These are phyloP conservation scores for Mucor ambiguus DNA, from an alignment of 371 early-diverging fungal species.

Conservation along the genomic window DNA sequence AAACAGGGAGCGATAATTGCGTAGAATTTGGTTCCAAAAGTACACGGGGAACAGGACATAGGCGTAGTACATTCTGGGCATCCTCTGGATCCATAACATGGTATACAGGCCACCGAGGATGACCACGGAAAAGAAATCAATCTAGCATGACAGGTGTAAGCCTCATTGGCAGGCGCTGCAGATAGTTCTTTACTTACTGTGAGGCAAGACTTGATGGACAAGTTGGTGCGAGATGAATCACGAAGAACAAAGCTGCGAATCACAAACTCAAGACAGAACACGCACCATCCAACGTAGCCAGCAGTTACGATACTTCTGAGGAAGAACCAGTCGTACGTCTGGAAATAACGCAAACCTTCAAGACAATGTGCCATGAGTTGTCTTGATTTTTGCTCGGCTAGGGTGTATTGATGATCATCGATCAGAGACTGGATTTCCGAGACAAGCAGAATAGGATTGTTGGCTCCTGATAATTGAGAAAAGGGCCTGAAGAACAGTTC, in stretches of 20 bases:
- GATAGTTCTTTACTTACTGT: slow-evolving; percentile 19
- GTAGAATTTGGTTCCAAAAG: slow-evolving; percentile 80
- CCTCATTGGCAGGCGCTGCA: background rate
- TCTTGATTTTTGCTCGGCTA: slow-evolving; percentile 67
- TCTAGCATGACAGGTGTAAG: slow-evolving; percentile 25
- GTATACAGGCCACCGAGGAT: slow-evolving; percentile 44
- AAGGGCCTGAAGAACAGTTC: slow-evolving; percentile 84
- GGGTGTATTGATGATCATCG: slow-evolving; percentile 54
- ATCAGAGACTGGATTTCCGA: slow-evolving; percentile 66
- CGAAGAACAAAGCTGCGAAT: slow-evolving; percentile 48
- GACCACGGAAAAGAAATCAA: slow-evolving; percentile 43
- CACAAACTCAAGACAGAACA: slow-evolving; percentile 79
- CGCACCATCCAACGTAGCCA: slow-evolving; percentile 95
- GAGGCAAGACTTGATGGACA: slow-evolving; percentile 7
- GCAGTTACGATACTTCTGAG: slow-evolving; percentile 79
- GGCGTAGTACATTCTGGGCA: slow-evolving; percentile 83
- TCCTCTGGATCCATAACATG: slow-evolving; percentile 70
- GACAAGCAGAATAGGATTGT: slow-evolving; percentile 55
- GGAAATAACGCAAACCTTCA: slow-evolving; percentile 91
- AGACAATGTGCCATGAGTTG: slow-evolving; percentile 66
- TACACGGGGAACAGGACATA: slow-evolving; percentile 85
- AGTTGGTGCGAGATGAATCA: background rate
- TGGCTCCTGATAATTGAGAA: slow-evolving; percentile 52
- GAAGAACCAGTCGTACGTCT: slow-evolving; percentile 96
- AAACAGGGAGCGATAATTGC: slow-evolving; percentile 28